A percentile compares a stretch with the other conserved stretches of the same genome.
Conservation (phyloP, 495 filamentous ascomycete species). For the Amniculicola lignicola region DNA sequence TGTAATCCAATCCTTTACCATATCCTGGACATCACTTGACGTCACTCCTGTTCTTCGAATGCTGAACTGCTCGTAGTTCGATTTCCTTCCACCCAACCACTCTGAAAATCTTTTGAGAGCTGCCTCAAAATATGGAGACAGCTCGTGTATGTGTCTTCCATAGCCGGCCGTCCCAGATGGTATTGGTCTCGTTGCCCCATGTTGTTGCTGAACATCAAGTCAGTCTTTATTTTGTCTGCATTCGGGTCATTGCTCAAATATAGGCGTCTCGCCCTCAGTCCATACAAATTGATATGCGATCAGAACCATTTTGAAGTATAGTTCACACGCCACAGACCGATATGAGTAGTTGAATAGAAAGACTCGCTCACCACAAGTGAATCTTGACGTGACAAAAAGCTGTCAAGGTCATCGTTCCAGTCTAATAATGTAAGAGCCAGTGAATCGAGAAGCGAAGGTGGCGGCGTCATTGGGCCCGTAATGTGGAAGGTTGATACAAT, state of each 20-base stretch:
- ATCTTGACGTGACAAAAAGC: constrained; percentile 23
- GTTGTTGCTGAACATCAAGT: not conserved
- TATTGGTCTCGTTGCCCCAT: not conserved
- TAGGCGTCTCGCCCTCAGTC: too few relatives aligned
- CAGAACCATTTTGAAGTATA: too few relatives aligned
- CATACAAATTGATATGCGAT: too few relatives aligned
- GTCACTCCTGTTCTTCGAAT: constrained; percentile 6
- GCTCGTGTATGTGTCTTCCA: constrained; percentile 8
- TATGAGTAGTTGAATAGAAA: too few relatives aligned
- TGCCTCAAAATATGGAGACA: constrained; percentile 17
- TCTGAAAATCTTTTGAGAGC: constrained; percentile 11
- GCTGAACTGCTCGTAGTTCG: constrained; percentile 17
- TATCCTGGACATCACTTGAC: constrained; percentile 11
- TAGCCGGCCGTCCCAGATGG: constrained; percentile 9
- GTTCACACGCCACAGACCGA: too few relatives aligned
- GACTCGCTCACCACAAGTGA: constrained; percentile 12
- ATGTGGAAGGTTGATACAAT: constrained; percentile 25
- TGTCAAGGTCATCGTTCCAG: constrained; percentile 28
- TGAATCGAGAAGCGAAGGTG: constrained; percentile 19
- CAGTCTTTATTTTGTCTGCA: too few relatives aligned
- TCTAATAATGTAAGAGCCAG: constrained; percentile 26
- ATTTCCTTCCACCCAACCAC: constrained; percentile 11
- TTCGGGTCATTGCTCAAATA: too few relatives aligned
- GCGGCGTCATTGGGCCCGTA: constrained; percentile 20
- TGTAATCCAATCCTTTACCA: constrained; percentile 25